Base-by-base conservation (phyloP, 1,284 basidiomycete genomes). In the Trichosporon sp. region DNA sequence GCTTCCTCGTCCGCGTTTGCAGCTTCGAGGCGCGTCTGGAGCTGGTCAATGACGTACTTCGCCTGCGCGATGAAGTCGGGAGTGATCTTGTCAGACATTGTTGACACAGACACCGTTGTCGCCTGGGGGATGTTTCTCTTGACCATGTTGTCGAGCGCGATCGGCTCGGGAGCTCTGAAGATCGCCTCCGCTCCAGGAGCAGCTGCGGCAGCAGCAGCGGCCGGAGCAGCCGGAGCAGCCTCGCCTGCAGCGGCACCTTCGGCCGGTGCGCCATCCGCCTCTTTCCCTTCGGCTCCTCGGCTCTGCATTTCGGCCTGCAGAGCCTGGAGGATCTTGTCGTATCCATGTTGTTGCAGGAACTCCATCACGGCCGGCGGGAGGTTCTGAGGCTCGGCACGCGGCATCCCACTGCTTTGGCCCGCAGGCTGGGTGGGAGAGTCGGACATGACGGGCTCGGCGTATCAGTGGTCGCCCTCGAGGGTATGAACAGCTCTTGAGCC, bases 261-360 rank as follows among this genome's bases (percentile, higher is more conserved):
- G 16, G 77, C 79, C 38, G 31, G 59, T 31, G 76, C 78, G 4
- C 76, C 78, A 40, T 77, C 83, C 12, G 71, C 77, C 48, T 87
- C 86, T 73, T 89, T 89, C 46, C 86, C 86, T 73, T 87, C 87
- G 70, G 85, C 84, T 43, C 85, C 85, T 46, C 81, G 74, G 8
- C 79, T 82, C 19, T 83, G 89, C 35, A 95, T 85, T 43, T 91
- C 89, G 64, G 91, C 89, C 35, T 89, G 86, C 76, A 95, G 86
- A 40, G 89, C 89, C 72, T 90, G 88, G 80, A 93, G 91, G 11
- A 92, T 92, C 59, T 88, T 86, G 77, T 88, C 87, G 83, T 94
- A 91, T 4, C 96, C 95, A 67, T 94, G 88, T 32, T 90, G 86
- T 68, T 90, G 90, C 65, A 97, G 87, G 82, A 96, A 98, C 70